These are phyloP conservation scores for Tulasnella calospora DNA, from an alignment of 768 basidiomycete genomes.

Conservation along the genomic window DNA sequence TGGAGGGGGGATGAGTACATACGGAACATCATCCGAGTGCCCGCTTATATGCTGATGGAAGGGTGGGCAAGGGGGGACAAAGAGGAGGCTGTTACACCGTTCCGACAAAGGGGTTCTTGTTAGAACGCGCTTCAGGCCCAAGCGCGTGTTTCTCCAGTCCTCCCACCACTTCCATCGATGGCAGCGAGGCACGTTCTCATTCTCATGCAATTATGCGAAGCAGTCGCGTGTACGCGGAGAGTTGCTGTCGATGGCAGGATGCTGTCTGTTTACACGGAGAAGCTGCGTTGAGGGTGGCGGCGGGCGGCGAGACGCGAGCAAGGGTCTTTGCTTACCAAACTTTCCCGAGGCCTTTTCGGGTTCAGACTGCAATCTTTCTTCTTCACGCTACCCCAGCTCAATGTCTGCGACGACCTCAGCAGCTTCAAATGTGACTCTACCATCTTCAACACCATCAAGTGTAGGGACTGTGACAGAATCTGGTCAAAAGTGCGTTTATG, in stretches of 20 bases:
- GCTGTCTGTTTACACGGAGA: not conserved
- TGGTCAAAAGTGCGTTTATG: not conserved
- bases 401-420: not conserved
- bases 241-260: not conserved
- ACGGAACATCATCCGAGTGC: not conserved
- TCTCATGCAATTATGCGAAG: conserved; percentile 1
- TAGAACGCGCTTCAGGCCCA: not conserved
- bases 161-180: not conserved
- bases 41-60: not conserved
- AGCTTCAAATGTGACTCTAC: conserved; percentile 6
- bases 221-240: conserved; percentile 2
- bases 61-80: conserved; percentile 2
- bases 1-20: not conserved
- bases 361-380: not conserved
- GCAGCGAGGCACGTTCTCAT: not conserved
- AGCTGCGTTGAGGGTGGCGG: not conserved
- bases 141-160: not conserved
- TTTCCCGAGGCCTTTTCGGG: conserved; percentile 11
- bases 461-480: not conserved
- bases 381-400: not conserved
- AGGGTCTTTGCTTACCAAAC: conserved; percentile 9
- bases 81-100: not conserved
- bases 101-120: not conserved
- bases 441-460: conserved; percentile 2
- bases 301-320: not conserved